Conservation (phyloP, 179 eudicot species). For the Heliamphora ciliata region DNA sequence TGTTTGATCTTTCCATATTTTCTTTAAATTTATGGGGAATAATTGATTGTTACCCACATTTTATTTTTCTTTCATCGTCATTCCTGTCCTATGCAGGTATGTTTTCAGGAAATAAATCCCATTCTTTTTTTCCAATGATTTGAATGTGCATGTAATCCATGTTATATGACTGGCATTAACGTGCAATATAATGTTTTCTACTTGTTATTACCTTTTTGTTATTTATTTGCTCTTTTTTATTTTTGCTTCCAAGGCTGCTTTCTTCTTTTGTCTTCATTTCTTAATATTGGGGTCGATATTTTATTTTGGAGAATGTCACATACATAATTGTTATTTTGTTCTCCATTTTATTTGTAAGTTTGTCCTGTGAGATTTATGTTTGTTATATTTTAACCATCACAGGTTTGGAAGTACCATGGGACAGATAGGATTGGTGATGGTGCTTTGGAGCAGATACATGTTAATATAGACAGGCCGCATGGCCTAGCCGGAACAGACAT, state of each 20-base stretch:
- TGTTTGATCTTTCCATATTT: neutral
- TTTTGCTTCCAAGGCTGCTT: neutral
- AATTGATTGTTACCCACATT: neutral
- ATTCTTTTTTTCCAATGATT: neutral
- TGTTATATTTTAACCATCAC: slow-evolving; percentile 8
- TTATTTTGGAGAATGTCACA: neutral
- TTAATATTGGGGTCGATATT: neutral
- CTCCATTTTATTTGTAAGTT: neutral
- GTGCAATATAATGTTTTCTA: neutral
- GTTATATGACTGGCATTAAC: neutral
- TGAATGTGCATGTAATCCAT: neutral
- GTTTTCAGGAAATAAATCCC: neutral
- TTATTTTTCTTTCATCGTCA: neutral
- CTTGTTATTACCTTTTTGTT: neutral
- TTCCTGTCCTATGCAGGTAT: neutral
- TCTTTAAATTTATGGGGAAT: neutral
- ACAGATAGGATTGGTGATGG: slow-evolving; percentile 40
- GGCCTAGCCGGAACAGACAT: slow-evolving; percentile 45
- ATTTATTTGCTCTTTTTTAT: neutral
- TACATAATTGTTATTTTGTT: neutral
- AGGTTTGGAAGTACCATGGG: slow-evolving; percentile 70
- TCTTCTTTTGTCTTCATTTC: neutral
- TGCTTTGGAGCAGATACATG: slow-evolving; percentile 42
- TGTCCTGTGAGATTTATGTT: neutral
- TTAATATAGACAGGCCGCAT: slow-evolving; percentile 35